These are phyloP conservation scores for Magnolia officinalis DNA, from an alignment of 164 flowering plant species.

Conservation along the genomic window DNA sequence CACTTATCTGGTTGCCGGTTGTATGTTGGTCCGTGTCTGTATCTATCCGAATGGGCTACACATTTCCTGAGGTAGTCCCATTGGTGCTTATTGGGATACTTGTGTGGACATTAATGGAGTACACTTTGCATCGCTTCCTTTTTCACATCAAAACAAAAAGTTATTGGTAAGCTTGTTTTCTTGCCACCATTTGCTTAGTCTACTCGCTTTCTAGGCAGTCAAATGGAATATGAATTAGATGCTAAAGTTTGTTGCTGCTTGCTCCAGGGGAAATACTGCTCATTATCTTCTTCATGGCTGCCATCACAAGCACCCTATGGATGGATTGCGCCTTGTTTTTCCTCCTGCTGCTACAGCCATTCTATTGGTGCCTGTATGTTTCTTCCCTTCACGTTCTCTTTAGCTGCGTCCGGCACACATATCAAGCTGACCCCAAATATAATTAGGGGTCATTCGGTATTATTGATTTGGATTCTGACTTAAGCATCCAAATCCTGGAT, in stretches of 20 bases:
- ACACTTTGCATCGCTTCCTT: conserved; percentile 82
- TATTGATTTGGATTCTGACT: no score
- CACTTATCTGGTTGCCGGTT: conserved; percentile 74
- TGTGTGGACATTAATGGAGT: conserved; percentile 79
- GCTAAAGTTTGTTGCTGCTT: background rate
- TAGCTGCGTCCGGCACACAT: background rate
- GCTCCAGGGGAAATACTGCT: conserved; percentile 75
- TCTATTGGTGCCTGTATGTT: conserved; percentile 61
- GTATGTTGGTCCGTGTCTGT: conserved; percentile 42
- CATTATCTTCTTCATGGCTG: conserved; percentile 99
- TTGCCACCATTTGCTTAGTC: background rate
- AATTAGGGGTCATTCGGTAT: no score
- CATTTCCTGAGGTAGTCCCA: conserved; percentile 38
- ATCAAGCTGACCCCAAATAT: no score
- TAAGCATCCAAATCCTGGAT: no score
- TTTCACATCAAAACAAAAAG: conserved; percentile 83
- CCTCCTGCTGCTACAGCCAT: conserved; percentile 93
- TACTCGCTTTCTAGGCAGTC: background rate
- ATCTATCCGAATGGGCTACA: conserved; percentile 53
- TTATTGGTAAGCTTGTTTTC: conserved; percentile 60
- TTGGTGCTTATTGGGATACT: conserved; percentile 53
- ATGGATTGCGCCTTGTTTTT: conserved; percentile 88
- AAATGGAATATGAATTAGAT: background rate
- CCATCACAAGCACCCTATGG: conserved; percentile 99
- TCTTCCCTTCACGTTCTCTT: background rate